phyloP scores from a whole-genome alignment of 345 rosid genomes.

The Camelina neglecta region DNA sequence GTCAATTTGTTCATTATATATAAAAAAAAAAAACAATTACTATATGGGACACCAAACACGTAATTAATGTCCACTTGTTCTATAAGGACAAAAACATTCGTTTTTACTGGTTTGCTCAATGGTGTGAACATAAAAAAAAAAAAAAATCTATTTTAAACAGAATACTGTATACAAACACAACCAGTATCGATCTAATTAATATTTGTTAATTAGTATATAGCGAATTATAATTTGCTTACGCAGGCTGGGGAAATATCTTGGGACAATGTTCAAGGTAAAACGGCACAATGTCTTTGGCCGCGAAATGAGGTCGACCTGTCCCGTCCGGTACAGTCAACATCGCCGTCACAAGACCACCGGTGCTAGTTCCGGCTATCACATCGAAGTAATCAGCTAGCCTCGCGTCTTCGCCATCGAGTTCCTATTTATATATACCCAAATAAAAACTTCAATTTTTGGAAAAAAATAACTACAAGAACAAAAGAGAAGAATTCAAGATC shows the following conservation, averaged over 20 bases:
- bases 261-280: conserved; percentile 67
- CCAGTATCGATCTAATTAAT: too few relatives aligned
- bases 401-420: conserved; percentile 58
- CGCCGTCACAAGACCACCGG: conserved; percentile 71
- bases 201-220: background rate
- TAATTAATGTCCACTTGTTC: background rate
- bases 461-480: background rate
- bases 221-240: conserved; percentile 38
- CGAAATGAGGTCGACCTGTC: conserved; percentile 52
- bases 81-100: background rate
- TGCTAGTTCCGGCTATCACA: conserved; percentile 73
- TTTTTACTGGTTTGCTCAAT: background rate
- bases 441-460: background rate
- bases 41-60: background rate
- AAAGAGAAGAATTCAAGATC: background rate
- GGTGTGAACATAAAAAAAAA: background rate
- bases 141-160: background rate
- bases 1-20: background rate
- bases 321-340: conserved; percentile 63
- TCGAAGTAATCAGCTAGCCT: conserved; percentile 81
- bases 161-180: background rate
- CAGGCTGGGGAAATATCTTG: conserved; percentile 63
- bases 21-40: background rate
- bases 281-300: conserved; percentile 64
- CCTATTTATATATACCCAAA: conserved; percentile 39